Conservation (phyloP, 768 basidiomycete genomes). For the Calocera viscosa region DNA sequence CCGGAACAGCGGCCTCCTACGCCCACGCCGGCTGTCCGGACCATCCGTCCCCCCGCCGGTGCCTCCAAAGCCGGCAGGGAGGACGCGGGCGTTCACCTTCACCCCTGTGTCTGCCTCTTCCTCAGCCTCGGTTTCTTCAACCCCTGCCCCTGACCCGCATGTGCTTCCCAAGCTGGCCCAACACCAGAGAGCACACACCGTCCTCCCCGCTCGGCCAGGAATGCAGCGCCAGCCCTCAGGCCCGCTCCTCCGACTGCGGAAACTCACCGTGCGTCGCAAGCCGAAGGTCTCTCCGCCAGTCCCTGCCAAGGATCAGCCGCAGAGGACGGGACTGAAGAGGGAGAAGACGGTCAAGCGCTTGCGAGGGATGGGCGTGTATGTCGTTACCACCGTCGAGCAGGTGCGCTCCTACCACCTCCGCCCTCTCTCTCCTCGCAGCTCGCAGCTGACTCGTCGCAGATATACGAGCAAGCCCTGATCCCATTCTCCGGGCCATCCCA, state of each 20-base stretch:
- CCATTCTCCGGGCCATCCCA: neutral
- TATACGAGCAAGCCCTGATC: neutral
- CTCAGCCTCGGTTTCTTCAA: neutral
- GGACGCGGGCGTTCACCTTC: neutral
- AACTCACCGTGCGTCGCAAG: neutral
- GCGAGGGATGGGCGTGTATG: slow-evolving; percentile 3
- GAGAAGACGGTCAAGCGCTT: slow-evolving; percentile 3
- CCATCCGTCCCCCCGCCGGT: neutral
- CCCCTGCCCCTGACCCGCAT: neutral
- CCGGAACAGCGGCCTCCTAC: neutral
- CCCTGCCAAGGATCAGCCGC: neutral
- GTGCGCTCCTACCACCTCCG: neutral
- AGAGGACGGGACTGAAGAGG: neutral
- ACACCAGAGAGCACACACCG: too few relatives aligned
- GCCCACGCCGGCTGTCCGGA: neutral
- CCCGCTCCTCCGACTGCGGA: neutral
- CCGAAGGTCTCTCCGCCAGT: neutral
- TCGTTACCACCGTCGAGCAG: neutral
- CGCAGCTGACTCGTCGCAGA: neutral
- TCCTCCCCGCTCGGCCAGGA: neutral
- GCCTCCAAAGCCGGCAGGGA: neutral
- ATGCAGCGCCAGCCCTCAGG: neutral
- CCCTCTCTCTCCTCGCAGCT: too few relatives aligned
- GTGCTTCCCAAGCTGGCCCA: too few relatives aligned
- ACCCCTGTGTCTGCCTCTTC: neutral